Evolutionary conservation across 2,329 filamentous ascomycete genomes (phyloP).

Genomic region (Penicillium freii): DNA sequence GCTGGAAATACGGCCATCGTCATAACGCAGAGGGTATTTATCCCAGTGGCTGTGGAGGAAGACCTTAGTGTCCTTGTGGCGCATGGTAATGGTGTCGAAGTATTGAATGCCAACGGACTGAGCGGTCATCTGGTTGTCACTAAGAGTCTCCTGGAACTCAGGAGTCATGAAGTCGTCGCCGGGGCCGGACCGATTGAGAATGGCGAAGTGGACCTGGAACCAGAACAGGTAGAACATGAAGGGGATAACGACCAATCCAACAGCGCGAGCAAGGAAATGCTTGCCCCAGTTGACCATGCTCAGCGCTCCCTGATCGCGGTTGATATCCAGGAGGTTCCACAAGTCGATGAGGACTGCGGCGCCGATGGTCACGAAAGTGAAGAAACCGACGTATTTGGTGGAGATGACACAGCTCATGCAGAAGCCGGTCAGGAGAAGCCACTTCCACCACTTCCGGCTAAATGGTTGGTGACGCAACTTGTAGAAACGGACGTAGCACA

Average conservation of each 20-base stretch:
- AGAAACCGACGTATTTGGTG: constrained; percentile 94
- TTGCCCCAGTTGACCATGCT: constrained; percentile 76
- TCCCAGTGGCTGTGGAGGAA: constrained; percentile 93
- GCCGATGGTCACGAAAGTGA: constrained; percentile 96
- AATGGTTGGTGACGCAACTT: constrained; percentile 89
- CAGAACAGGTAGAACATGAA: constrained; percentile 99
- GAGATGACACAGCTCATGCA: constrained; percentile 96
- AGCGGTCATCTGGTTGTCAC: constrained; percentile 88
- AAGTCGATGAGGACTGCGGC: constrained; percentile 91
- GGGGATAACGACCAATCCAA: constrained; percentile 83
- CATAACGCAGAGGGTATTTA: constrained; percentile 87
- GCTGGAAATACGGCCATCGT: constrained; percentile 94
- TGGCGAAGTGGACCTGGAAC: constrained; percentile 98
- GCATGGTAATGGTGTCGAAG: constrained; percentile 81
- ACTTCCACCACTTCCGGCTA: constrained; percentile 98
- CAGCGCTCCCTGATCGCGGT: constrained; percentile 77
- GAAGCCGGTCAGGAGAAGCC: constrained; percentile 92
- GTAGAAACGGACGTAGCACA: constrained; percentile 97
- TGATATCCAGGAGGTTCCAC: constrained; percentile 90
- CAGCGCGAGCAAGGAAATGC: constrained; percentile 83
- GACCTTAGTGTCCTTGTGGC: constrained; percentile 95
- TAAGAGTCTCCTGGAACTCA: constrained; percentile 94
- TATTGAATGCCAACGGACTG: constrained; percentile 85
- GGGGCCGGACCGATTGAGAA: constrained; percentile 82
- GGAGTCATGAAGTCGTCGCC: constrained; percentile 99